Evolutionary conservation across 1,139 yeast genomes (phyloP).

Genomic region (Saccharomyces hybrid): DNA sequence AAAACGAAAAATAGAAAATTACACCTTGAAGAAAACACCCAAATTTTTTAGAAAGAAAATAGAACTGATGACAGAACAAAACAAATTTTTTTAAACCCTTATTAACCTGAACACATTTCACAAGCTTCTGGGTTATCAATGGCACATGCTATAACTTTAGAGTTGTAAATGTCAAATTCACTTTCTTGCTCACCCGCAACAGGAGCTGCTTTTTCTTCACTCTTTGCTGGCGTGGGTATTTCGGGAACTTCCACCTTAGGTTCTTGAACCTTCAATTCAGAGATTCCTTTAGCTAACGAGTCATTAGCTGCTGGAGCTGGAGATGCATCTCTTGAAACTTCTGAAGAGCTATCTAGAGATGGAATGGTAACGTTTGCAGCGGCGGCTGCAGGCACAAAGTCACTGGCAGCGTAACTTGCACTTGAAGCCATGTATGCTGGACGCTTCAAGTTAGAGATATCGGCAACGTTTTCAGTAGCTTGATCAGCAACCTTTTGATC

Average conservation of each 20-base stretch:
- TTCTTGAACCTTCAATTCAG: constrained; percentile 25
- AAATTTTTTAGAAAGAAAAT: not conserved
- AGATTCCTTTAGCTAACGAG: constrained; percentile 21
- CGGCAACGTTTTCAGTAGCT: constrained; percentile 46
- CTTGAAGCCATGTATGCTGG: constrained; percentile 40
- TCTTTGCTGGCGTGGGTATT: constrained; percentile 21
- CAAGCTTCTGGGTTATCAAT: constrained; percentile 95
- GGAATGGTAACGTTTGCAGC: constrained; percentile 4
- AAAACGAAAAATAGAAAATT: not conserved
- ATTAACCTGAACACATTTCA: constrained; percentile 96
- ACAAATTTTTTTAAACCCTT: not conserved
- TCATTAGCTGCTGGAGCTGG: constrained; percentile 25
- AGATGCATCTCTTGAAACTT: constrained; percentile 21
- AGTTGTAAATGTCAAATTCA: constrained; percentile 70
- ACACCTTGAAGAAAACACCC: not conserved
- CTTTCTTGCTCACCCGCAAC: constrained; percentile 19
- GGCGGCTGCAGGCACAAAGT: constrained; percentile 22
- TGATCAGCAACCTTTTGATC: constrained; percentile 38
- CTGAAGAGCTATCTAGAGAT: constrained; percentile 20
- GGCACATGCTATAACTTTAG: constrained; percentile 93
- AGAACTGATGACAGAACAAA: not conserved
- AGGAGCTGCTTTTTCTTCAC: constrained; percentile 15
- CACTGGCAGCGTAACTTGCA: constrained; percentile 26
- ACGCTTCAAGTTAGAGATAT: constrained; percentile 45
- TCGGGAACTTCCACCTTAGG: constrained; percentile 15